These are phyloP conservation scores for Jasminum sambac DNA, from an alignment of 257 asterid genomes.

Conservation along the genomic window DNA sequence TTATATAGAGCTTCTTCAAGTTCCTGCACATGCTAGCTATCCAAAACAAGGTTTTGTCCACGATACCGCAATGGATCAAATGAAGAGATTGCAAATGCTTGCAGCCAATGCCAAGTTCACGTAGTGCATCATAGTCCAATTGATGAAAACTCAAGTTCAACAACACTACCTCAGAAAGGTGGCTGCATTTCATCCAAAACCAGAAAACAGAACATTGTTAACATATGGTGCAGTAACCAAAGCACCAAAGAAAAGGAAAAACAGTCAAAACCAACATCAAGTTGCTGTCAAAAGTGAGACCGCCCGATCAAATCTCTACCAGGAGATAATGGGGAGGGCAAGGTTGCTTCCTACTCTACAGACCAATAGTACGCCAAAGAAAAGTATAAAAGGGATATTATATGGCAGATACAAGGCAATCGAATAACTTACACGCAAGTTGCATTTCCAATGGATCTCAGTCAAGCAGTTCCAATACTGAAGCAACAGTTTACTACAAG, in stretches of 20 bases:
- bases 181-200: slow-evolving; percentile 45
- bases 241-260: not conserved
- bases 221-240: not conserved
- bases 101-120: slow-evolving; percentile 40
- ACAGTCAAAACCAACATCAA: not conserved
- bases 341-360: not conserved
- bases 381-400: slow-evolving; percentile 19
- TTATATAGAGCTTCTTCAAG: slow-evolving; percentile 79
- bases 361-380: slow-evolving; percentile 1
- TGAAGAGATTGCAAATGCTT: not conserved
- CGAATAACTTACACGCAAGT: not conserved
- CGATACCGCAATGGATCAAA: slow-evolving; percentile 77
- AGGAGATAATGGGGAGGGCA: not conserved
- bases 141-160: slow-evolving; percentile 51
- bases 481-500: too few relatives aligned
- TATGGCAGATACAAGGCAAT: not conserved
- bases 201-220: slow-evolving; percentile 14
- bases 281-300: not conserved
- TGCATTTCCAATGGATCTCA: too few relatives aligned
- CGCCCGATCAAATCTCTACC: not conserved
- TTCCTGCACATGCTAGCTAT: slow-evolving; percentile 76
- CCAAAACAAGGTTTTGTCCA: slow-evolving; percentile 73
- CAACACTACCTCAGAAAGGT: slow-evolving; percentile 74
- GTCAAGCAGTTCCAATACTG: too few relatives aligned
- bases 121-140: slow-evolving; percentile 60